phyloP scores from a whole-genome alignment of 106 monocot genomes.

The Hemerocallis citrina region DNA sequence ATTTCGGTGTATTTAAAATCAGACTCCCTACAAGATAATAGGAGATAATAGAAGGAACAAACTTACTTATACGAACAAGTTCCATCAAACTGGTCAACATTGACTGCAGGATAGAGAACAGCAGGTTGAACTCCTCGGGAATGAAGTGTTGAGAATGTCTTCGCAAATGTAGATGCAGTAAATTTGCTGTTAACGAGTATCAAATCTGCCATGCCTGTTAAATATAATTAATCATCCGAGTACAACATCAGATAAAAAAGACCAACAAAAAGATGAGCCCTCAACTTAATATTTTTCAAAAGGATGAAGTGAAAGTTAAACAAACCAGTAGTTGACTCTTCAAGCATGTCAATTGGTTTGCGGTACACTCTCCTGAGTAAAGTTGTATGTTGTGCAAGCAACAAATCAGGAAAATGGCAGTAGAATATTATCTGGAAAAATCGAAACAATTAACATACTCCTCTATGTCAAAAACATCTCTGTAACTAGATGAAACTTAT shows the following conservation, averaged over 20 bases:
- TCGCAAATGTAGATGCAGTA: slow-evolving; percentile 79
- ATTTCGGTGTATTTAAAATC: too few relatives aligned
- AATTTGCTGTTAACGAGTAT: slow-evolving; percentile 94
- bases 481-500: not conserved
- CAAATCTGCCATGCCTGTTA: slow-evolving; percentile 80
- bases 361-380: slow-evolving; percentile 66
- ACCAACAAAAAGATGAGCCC: not conserved
- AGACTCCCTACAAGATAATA: slow-evolving; percentile 12
- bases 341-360: slow-evolving; percentile 86
- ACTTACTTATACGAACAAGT: slow-evolving; percentile 74
- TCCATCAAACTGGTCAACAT: slow-evolving; percentile 60
- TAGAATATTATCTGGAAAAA: slow-evolving; percentile 76
- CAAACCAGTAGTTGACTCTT: slow-evolving; percentile 88
- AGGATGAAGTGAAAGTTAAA: slow-evolving; percentile 1
- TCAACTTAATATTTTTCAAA: not conserved
- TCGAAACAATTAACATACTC: not conserved
- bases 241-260: slow-evolving; percentile 4
- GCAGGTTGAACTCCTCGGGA: slow-evolving; percentile 48
- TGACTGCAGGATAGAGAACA: slow-evolving; percentile 91
- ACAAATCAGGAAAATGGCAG: slow-evolving; percentile 96
- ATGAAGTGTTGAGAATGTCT: slow-evolving; percentile 63
- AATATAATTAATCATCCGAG: slow-evolving; percentile 1
- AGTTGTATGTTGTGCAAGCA: slow-evolving; percentile 84
- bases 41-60: slow-evolving; percentile 33
- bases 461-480: not conserved